Conservation (phyloP, 805 yeast genomes). For the Yueomyces sinensis region DNA sequence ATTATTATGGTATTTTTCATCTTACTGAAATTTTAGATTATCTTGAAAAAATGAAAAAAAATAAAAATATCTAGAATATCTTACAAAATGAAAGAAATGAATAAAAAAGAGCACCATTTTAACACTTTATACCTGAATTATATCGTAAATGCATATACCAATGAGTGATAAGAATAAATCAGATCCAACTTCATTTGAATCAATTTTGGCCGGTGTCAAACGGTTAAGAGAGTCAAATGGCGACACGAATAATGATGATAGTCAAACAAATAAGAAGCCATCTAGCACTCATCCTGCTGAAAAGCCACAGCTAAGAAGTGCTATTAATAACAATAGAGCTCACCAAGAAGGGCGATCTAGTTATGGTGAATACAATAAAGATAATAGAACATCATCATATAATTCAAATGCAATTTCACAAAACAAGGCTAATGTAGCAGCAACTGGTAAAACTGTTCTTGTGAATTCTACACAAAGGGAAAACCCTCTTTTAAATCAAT, state of each 20-base stretch:
- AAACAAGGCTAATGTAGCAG: too few species aligned
- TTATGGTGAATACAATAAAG: background rate
- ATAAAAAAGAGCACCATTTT: too few species aligned
- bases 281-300: background rate
- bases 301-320: background rate
- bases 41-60: too few species aligned
- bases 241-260: constrained; percentile 1
- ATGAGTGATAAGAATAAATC: constrained; percentile 19
- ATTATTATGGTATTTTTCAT: too few species aligned
- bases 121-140: too few species aligned
- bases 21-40: too few species aligned
- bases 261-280: background rate
- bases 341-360: too few species aligned
- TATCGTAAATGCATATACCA: too few species aligned
- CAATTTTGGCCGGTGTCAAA: constrained; percentile 58
- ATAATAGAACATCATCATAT: background rate
- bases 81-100: too few species aligned
- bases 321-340: background rate
- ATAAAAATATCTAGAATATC: too few species aligned
- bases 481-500: constrained; percentile 48
- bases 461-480: constrained; percentile 60
- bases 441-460: constrained; percentile 28
- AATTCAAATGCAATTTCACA: background rate
- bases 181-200: constrained; percentile 54
- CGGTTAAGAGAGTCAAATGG: constrained; percentile 36